phyloP scores from a whole-genome alignment of 768 basidiomycete species.

The Lactifluus pinguis region DNA sequence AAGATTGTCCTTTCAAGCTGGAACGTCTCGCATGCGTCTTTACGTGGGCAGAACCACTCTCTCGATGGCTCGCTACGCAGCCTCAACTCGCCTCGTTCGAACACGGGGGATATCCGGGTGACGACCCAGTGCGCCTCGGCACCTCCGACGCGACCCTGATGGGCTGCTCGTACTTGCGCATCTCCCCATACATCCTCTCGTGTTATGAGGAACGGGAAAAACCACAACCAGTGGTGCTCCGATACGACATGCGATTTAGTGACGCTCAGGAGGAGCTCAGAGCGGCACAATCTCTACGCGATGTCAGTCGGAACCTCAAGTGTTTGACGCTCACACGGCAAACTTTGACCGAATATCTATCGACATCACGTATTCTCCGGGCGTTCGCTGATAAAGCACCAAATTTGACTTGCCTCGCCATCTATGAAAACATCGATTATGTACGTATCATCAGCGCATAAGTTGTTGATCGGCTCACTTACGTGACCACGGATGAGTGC shows the following conservation, averaged over 20 bases:
- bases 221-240: conserved; percentile 5
- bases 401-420: conserved; percentile 7
- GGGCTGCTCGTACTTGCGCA: conserved; percentile 5
- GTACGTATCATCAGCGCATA: not conserved
- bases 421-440: conserved; percentile 15
- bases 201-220: not conserved
- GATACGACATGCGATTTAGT: conserved; percentile 9
- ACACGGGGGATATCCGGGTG: not conserved
- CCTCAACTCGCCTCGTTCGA: conserved; percentile 11
- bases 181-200: conserved; percentile 9
- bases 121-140: not conserved
- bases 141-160: not conserved
- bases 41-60: conserved; percentile 6
- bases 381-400: conserved; percentile 11
- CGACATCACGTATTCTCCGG: conserved; percentile 7
- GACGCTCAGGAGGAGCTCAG: not conserved
- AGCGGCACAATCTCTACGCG: not conserved
- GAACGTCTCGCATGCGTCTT: conserved; percentile 6
- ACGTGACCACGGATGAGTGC: not conserved
- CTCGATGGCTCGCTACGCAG: conserved; percentile 6
- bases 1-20: conserved; percentile 7
- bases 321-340: conserved; percentile 10
- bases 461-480: not conserved
- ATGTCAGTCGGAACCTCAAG: conserved; percentile 1
- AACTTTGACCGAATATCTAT: not conserved